phyloP scores from a whole-genome alignment of 2,329 filamentous ascomycete species.

The Cladophialophora chaetospira region DNA sequence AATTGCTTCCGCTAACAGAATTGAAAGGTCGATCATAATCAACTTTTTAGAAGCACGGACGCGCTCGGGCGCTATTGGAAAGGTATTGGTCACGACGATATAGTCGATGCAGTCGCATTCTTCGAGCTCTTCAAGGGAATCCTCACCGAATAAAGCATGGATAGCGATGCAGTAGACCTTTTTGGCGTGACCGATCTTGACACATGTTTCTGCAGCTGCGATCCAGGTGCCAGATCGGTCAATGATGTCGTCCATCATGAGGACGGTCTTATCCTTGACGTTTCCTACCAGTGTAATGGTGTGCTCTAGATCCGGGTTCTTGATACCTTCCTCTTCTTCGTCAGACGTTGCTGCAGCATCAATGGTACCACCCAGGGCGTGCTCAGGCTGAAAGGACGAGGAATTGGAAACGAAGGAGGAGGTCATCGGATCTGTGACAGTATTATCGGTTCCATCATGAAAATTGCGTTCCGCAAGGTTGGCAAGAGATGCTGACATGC shows the following conservation, averaged over 20 bases:
- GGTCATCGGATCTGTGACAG: constrained; percentile 82
- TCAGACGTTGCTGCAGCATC: constrained; percentile 83
- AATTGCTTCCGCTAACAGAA: constrained; percentile 86
- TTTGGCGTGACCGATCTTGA: constrained; percentile 86
- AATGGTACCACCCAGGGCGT: constrained; percentile 78
- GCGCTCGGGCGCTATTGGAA: constrained; percentile 80
- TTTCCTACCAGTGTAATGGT: constrained; percentile 98
- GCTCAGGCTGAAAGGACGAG: constrained; percentile 69
- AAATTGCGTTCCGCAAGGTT: constrained; percentile 50
- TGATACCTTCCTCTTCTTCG: constrained; percentile 88
- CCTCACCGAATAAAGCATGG: constrained; percentile 88
- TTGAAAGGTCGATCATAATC: constrained; percentile 84
- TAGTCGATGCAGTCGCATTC: constrained; percentile 90
- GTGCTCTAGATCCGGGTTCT: constrained; percentile 79
- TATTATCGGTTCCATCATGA: constrained; percentile 51
- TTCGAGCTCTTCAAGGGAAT: constrained; percentile 86
- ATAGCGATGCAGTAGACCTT: constrained; percentile 98
- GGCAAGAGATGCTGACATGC: constrained; percentile 64
- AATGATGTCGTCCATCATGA: constrained; percentile 99
- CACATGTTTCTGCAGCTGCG: constrained; percentile 84
- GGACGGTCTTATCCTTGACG: constrained; percentile 81
- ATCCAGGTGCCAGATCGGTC: constrained; percentile 98
- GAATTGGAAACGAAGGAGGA: constrained; percentile 77
- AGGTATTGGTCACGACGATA: constrained; percentile 96
- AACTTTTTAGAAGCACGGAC: constrained; percentile 75